A percentile compares a stretch with the other conserved stretches of the same genome.
Conservation (phyloP, 1,284 basidiomycete genomes). For the Rhodotorula sp. region DNA sequence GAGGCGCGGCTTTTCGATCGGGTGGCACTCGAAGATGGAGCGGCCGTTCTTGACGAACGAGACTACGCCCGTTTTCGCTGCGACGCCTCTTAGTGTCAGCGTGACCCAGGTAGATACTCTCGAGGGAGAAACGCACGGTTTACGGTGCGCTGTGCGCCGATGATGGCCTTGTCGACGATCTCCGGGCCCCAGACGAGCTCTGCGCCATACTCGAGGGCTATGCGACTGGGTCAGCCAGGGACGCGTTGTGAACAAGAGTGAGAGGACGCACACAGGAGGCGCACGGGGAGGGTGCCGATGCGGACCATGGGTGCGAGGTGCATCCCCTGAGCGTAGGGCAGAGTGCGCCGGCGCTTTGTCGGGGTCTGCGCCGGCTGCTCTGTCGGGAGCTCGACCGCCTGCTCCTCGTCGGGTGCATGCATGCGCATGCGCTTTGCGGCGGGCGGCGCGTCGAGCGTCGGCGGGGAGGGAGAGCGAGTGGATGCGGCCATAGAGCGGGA, state of each 20-base stretch:
- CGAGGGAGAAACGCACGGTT: slow-evolving; percentile 63
- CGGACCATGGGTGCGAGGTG: slow-evolving; percentile 90
- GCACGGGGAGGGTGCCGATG: slow-evolving; percentile 63
- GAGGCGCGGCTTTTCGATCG: slow-evolving; percentile 86
- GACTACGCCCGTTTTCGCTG: slow-evolving; percentile 83
- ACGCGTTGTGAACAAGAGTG: too few species aligned
- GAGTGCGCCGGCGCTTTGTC: slow-evolving; percentile 12
- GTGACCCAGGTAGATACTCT: too few species aligned
- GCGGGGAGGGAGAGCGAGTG: slow-evolving; percentile 1
- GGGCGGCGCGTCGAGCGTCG: background rate
- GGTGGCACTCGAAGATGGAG: slow-evolving; percentile 89
- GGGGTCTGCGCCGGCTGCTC: background rate
- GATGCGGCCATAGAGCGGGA: background rate
- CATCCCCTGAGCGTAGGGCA: slow-evolving; percentile 43
- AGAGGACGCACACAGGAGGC: slow-evolving; percentile 25
- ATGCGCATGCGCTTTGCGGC: slow-evolving; percentile 19
- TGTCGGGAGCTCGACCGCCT: background rate
- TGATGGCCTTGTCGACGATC: slow-evolving; percentile 92
- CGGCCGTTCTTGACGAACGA: slow-evolving; percentile 72
- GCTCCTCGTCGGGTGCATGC: too few species aligned
- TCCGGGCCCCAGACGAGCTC: slow-evolving; percentile 96
- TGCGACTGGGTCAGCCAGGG: slow-evolving; percentile 63
- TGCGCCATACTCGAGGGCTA: slow-evolving; percentile 88
- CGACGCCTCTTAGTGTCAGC: background rate
- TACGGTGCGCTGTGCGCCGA: slow-evolving; percentile 77